Evolutionary conservation across 495 filamentous ascomycete genomes (phyloP).

Genomic region (Trichoderma asperelloides): DNA sequence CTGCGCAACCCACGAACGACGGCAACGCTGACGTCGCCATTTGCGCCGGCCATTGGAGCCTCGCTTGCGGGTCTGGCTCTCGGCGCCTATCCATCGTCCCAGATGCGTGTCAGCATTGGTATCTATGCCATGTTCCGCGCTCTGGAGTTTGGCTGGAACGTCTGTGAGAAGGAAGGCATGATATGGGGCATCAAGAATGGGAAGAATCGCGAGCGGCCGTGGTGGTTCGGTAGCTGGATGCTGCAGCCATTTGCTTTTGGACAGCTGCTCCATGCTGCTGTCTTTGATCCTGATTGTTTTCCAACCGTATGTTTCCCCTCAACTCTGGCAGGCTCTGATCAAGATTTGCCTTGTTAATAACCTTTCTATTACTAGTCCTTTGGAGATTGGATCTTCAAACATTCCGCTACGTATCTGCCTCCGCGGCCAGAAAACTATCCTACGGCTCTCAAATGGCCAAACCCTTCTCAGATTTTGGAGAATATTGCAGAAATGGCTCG

Average conservation of each 20-base stretch:
- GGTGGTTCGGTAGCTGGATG: constrained; percentile 97
- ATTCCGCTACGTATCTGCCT: constrained; percentile 72
- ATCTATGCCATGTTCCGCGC: constrained; percentile 73
- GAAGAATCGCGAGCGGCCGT: constrained; percentile 42
- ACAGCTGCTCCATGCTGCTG: constrained; percentile 81
- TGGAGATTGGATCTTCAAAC: constrained; percentile 56
- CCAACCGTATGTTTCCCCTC: constrained; percentile 37
- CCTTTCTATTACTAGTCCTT: not conserved
- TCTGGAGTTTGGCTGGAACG: constrained; percentile 80
- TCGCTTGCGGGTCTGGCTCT: constrained; percentile 75
- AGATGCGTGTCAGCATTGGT: constrained; percentile 67
- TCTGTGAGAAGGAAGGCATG: constrained; percentile 69
- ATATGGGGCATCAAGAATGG: constrained; percentile 49
- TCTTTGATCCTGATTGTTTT: constrained; percentile 88
- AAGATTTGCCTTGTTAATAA: not conserved
- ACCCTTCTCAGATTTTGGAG: constrained; percentile 66
- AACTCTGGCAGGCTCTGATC: too few relatives aligned
- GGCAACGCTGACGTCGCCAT: constrained; percentile 63
- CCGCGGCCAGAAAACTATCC: constrained; percentile 62
- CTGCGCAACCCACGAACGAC: constrained; percentile 71
- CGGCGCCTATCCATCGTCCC: constrained; percentile 66
- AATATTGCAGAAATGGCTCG: constrained; percentile 70
- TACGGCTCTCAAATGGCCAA: constrained; percentile 60
- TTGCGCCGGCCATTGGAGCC: constrained; percentile 82
- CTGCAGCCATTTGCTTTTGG: constrained; percentile 86